phyloP scores from a whole-genome alignment of 768 basidiomycete genomes.

The Phanerochaete sordida region DNA sequence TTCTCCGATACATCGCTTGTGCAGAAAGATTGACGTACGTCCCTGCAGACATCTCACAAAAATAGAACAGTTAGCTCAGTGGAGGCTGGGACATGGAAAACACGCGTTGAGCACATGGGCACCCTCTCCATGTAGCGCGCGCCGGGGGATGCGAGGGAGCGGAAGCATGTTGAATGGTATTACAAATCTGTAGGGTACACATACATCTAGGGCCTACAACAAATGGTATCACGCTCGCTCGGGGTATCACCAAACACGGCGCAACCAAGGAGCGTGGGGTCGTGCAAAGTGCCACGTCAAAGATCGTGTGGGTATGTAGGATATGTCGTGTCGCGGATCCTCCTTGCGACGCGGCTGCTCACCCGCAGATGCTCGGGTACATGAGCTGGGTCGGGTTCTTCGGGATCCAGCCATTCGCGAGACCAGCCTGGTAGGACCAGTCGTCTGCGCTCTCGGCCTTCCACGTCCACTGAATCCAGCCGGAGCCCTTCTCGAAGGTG shows the following conservation, averaged over 20 bases:
- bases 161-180: not conserved
- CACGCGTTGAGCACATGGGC: not conserved
- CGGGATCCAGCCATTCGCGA: slow-evolving; percentile 84
- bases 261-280: not conserved
- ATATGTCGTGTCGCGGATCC: not conserved
- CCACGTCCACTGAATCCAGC: slow-evolving; percentile 86
- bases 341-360: not conserved
- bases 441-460: slow-evolving; percentile 82
- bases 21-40: too few relatives aligned
- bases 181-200: not conserved
- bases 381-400: slow-evolving; percentile 42
- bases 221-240: not conserved
- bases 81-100: too few relatives aligned
- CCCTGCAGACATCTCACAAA: too few relatives aligned
- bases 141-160: too few relatives aligned
- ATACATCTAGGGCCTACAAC: not conserved
- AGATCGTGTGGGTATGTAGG: not conserved
- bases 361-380: slow-evolving; percentile 65
- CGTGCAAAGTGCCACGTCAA: not conserved
- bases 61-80: too few relatives aligned
- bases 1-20: too few relatives aligned
- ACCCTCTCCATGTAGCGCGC: not conserved
- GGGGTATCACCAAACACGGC: not conserved
- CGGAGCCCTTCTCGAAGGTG: slow-evolving; percentile 63
- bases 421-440: slow-evolving; percentile 85